phyloP scores from a whole-genome alignment of 495 filamentous ascomycete genomes.

The Xylaria palmicola region DNA sequence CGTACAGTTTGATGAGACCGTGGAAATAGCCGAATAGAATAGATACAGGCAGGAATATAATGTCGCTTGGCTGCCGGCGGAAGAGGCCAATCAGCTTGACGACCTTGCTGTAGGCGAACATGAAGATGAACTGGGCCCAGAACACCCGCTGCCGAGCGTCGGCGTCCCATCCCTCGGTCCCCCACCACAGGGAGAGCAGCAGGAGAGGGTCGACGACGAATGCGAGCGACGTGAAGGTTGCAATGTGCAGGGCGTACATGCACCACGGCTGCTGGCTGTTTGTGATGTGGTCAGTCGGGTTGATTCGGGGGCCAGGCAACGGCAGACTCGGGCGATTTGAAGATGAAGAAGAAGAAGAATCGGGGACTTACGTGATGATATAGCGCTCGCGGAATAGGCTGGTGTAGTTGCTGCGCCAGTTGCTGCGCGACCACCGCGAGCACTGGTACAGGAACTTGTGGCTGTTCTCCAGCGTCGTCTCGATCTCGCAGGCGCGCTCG shows the following conservation, averaged over 20 bases:
- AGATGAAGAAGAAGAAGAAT: neutral
- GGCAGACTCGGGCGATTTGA: neutral
- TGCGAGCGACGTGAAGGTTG: conserved; percentile 59
- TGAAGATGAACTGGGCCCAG: conserved; percentile 47
- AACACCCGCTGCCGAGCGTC: conserved; percentile 44
- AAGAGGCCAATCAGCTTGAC: conserved; percentile 62
- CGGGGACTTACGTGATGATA: conserved; percentile 47
- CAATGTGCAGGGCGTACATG: conserved; percentile 61
- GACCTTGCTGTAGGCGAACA: conserved; percentile 54
- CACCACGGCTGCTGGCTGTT: conserved; percentile 56
- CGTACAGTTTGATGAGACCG: conserved; percentile 61
- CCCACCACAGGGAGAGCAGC: conserved; percentile 44
- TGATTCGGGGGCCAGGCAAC: neutral
- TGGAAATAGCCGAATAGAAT: conserved; percentile 63
- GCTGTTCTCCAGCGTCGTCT: conserved; percentile 57
- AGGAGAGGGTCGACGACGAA: conserved; percentile 55
- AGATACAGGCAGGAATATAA: conserved; percentile 53
- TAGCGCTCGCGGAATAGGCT: conserved; percentile 54
- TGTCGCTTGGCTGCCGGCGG: conserved; percentile 54
- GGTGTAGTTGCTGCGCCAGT: conserved; percentile 62
- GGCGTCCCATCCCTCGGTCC: conserved; percentile 43
- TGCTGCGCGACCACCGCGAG: conserved; percentile 62
- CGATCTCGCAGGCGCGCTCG: conserved; percentile 53
- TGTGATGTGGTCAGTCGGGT: conserved; percentile 17
- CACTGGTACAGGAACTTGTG: conserved; percentile 60